phyloP scores from a whole-genome alignment of 495 filamentous ascomycete genomes.

The Daldinia childiae region DNA sequence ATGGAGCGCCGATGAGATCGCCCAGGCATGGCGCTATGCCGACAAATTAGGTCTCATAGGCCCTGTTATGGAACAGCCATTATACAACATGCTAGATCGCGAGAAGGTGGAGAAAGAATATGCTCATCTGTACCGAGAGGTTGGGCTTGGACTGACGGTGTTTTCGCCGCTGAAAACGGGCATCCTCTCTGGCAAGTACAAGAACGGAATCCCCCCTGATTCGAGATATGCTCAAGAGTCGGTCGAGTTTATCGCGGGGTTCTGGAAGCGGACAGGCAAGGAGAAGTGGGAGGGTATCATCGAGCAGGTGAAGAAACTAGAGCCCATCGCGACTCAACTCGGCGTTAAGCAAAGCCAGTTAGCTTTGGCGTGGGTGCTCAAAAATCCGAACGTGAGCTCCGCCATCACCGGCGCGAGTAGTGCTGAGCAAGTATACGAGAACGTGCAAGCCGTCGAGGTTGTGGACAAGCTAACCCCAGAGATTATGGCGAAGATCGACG shows the following conservation, averaged over 20 bases:
- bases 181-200: conserved; percentile 85
- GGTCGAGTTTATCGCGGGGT: conserved; percentile 58
- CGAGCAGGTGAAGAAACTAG: conserved; percentile 57
- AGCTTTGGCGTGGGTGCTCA: conserved; percentile 81
- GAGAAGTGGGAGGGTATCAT: conserved; percentile 58
- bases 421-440: conserved; percentile 77
- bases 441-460: conserved; percentile 68
- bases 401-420: conserved; percentile 82
- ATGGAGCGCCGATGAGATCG: conserved; percentile 85
- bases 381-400: conserved; percentile 76
- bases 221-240: conserved; percentile 61
- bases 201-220: conserved; percentile 68
- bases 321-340: conserved; percentile 73
- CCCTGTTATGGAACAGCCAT: conserved; percentile 84
- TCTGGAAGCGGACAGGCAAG: conserved; percentile 56
- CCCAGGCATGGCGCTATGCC: conserved; percentile 76
- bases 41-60: conserved; percentile 80
- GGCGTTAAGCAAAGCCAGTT: conserved; percentile 71
- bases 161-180: conserved; percentile 79
- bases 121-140: conserved; percentile 68
- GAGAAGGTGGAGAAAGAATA: conserved; percentile 82
- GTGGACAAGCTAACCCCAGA: conserved; percentile 71
- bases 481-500: conserved; percentile 75
- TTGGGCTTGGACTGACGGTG: conserved; percentile 75
- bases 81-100: conserved; percentile 80